A percentile compares a stretch with the other conserved stretches of the same genome.
These are phyloP conservation scores for Cynara cardunculus DNA, from an alignment of 129 eudicot genomes.

Conservation along the genomic window DNA sequence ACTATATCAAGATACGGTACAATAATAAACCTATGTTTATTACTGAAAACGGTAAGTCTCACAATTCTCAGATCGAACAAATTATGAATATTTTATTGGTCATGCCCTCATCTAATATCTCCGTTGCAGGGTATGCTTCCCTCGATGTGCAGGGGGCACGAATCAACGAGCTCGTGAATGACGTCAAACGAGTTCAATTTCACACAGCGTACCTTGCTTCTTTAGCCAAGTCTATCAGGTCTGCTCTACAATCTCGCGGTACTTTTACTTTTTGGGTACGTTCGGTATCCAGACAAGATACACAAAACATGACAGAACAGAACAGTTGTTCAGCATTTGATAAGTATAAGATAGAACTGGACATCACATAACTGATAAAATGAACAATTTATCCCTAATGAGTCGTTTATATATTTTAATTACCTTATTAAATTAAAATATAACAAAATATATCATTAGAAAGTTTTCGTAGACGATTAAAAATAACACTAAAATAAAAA, in stretches of 20 bases:
- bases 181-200: constrained; percentile 50
- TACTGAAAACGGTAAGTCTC: constrained; percentile 65
- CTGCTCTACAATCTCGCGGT: neutral
- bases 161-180: constrained; percentile 34
- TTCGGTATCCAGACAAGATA: neutral
- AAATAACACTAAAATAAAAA: neutral
- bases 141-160: constrained; percentile 6
- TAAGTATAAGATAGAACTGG: neutral
- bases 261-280: neutral
- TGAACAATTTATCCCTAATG: neutral
- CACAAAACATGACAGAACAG: neutral
- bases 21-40: constrained; percentile 56
- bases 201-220: constrained; percentile 52
- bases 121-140: constrained; percentile 47
- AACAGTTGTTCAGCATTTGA: neutral
- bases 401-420: no score
- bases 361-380: neutral
- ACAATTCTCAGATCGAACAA: neutral
- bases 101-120: neutral
- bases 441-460: neutral
- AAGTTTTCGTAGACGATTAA: neutral
- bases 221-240: constrained; percentile 67
- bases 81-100: neutral
- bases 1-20: constrained; percentile 49
- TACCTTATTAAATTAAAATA: no score